Evolutionary conservation across 2,329 filamentous ascomycete species (phyloP).

Genomic region (Cyphellophora europaea): DNA sequence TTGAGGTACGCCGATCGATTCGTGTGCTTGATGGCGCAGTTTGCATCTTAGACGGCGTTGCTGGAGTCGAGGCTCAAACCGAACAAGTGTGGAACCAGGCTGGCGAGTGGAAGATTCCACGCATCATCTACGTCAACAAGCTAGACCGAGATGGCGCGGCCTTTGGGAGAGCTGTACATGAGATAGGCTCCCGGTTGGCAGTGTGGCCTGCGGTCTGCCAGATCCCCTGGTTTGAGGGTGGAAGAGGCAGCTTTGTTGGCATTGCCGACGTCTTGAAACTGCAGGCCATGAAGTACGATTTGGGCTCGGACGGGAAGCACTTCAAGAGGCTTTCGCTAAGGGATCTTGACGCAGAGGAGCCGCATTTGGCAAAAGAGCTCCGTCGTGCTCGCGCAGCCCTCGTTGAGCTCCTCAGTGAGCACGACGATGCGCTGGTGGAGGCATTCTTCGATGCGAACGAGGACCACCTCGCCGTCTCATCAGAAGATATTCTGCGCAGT

Average conservation of each 20-base stretch:
- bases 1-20: slow-evolving; percentile 86
- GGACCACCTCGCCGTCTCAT: slow-evolving; percentile 58
- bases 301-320: slow-evolving; percentile 55
- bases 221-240: slow-evolving; percentile 81
- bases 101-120: slow-evolving; percentile 72
- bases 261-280: slow-evolving; percentile 75
- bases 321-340: slow-evolving; percentile 48
- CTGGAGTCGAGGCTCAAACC: slow-evolving; percentile 92
- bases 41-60: slow-evolving; percentile 87
- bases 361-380: slow-evolving; percentile 54
- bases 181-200: slow-evolving; percentile 69
- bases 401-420: slow-evolving; percentile 75
- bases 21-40: slow-evolving; percentile 81
- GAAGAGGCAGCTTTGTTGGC: slow-evolving; percentile 66
- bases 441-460: slow-evolving; percentile 70
- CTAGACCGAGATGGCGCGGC: slow-evolving; percentile 72
- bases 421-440: slow-evolving; percentile 80
- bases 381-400: slow-evolving; percentile 66
- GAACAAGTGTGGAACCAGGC: slow-evolving; percentile 94
- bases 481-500: slow-evolving; percentile 58
- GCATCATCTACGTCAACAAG: slow-evolving; percentile 76
- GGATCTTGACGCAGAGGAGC: slow-evolving; percentile 42
- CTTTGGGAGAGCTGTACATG: slow-evolving; percentile 76
- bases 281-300: slow-evolving; percentile 64
- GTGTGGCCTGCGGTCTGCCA: slow-evolving; percentile 88